These are phyloP conservation scores for Linanthus parryae DNA, from an alignment of 148 eudicot species.

Conservation along the genomic window DNA sequence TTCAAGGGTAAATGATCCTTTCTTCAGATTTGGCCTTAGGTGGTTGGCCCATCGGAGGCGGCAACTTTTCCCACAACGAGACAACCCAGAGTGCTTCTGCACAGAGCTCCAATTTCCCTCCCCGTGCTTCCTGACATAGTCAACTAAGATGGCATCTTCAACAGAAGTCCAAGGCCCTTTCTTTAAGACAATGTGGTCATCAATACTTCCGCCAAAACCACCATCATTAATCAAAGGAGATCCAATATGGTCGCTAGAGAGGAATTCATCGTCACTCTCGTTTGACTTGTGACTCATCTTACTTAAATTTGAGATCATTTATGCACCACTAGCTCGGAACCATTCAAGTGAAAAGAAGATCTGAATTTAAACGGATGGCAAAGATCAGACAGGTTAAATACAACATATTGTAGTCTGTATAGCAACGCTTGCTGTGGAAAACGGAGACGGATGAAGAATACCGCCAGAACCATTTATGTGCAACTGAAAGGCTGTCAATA, in stretches of 20 bases:
- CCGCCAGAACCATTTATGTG: too few species aligned
- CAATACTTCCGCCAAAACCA: slow-evolving; percentile 35
- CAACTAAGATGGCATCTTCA: slow-evolving; percentile 81
- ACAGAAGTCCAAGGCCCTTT: slow-evolving; percentile 97
- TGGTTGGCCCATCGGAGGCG: slow-evolving; percentile 98
- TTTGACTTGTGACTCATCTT: slow-evolving; percentile 48
- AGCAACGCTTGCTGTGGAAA: too few species aligned
- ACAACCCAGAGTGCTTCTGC: slow-evolving; percentile 78
- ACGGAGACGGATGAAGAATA: too few species aligned
- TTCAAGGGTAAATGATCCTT: slow-evolving; percentile 74
- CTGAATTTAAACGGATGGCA: too few species aligned
- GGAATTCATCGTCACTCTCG: slow-evolving; percentile 51
- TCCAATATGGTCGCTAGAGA: slow-evolving; percentile 30
- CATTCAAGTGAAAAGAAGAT: too few species aligned
- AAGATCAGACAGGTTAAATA: too few species aligned
- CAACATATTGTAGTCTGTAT: too few species aligned
- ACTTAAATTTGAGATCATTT: too few species aligned
- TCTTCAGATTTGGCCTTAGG: slow-evolving; percentile 87
- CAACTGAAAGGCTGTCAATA: too few species aligned
- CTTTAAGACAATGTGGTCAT: slow-evolving; percentile 42
- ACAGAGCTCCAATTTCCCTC: slow-evolving; percentile 99
- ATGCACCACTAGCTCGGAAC: too few species aligned
- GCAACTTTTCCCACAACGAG: slow-evolving; percentile 94
- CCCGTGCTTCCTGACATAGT: slow-evolving; percentile 77
- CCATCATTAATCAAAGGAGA: slow-evolving; percentile 59